A percentile compares a stretch with the other conserved stretches of the same genome.
Evolutionary conservation across 2,329 filamentous ascomycete genomes (phyloP).

Genomic region (Mariannaea elegans): DNA sequence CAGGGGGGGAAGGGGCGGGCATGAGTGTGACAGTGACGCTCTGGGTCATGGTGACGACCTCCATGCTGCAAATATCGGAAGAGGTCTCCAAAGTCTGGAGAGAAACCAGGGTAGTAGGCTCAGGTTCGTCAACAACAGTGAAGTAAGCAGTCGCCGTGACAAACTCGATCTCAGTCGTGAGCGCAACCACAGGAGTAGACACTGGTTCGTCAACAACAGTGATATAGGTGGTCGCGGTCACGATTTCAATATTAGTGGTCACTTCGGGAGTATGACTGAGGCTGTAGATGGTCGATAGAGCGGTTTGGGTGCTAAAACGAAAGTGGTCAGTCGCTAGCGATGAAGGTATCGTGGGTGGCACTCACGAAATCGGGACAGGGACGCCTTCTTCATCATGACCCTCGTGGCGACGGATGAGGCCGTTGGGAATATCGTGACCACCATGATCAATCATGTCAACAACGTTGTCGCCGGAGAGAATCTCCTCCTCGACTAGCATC

Average conservation of each 20-base stretch:
- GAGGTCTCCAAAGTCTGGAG: slow-evolving; percentile 35
- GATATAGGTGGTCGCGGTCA: slow-evolving; percentile 42
- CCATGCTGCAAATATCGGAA: slow-evolving; percentile 33
- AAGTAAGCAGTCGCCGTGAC: slow-evolving; percentile 42
- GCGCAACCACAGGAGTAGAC: slow-evolving; percentile 31
- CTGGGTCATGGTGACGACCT: slow-evolving; percentile 35
- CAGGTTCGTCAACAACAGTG: slow-evolving; percentile 33
- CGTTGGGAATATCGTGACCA: not conserved
- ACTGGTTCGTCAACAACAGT: slow-evolving; percentile 33
- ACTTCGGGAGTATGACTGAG: slow-evolving; percentile 31
- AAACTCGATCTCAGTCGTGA: slow-evolving; percentile 35
- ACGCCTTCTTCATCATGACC: slow-evolving; percentile 16
- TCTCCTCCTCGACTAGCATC: slow-evolving; percentile 10
- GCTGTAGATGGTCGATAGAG: slow-evolving; percentile 46
- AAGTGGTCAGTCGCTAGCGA: slow-evolving; percentile 15
- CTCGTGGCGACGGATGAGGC: slow-evolving; percentile 27
- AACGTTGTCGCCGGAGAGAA: not conserved
- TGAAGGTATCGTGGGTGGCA: not conserved
- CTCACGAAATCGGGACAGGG: slow-evolving; percentile 49
- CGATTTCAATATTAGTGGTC: slow-evolving; percentile 33
- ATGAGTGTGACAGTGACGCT: slow-evolving; percentile 42
- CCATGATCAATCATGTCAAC: not conserved
- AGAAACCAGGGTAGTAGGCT: slow-evolving; percentile 37
- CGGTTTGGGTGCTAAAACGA: slow-evolving; percentile 44
- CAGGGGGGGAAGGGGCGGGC: slow-evolving; percentile 35